These are phyloP conservation scores for Pythium folliculosum DNA, from an alignment of 352 stramenopile species.

Conservation along the genomic window DNA sequence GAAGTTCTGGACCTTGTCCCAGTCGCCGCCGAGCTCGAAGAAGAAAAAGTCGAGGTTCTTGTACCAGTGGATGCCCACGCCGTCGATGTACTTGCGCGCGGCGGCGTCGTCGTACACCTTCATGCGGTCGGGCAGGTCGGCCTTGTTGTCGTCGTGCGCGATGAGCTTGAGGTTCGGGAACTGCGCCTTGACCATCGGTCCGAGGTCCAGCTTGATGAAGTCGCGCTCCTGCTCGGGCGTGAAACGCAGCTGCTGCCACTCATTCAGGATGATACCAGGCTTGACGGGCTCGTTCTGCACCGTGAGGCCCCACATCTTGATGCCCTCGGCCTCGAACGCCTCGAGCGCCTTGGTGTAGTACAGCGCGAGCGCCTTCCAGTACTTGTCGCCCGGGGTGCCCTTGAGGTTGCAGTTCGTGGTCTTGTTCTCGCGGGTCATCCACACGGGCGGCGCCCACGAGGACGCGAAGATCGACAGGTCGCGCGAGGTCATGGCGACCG, in stretches of 20 bases:
- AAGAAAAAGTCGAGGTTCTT: slow-evolving; percentile 54
- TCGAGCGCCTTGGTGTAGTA: slow-evolving; percentile 83
- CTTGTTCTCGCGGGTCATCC: slow-evolving; percentile 83
- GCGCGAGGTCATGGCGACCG: slow-evolving; percentile 34
- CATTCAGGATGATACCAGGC: slow-evolving; percentile 18
- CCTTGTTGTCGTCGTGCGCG: slow-evolving; percentile 89
- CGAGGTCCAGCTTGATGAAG: slow-evolving; percentile 80
- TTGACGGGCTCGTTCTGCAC: slow-evolving; percentile 83
- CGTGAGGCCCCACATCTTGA: slow-evolving; percentile 82
- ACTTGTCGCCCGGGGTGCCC: slow-evolving; percentile 51
- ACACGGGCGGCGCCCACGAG: slow-evolving; percentile 81
- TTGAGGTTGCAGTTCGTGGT: slow-evolving; percentile 60
- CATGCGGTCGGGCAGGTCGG: slow-evolving; percentile 38
- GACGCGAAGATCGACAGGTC: slow-evolving; percentile 76
- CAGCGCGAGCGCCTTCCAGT: slow-evolving; percentile 75
- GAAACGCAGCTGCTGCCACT: slow-evolving; percentile 65
- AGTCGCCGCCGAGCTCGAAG: slow-evolving; percentile 43
- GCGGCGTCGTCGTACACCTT: slow-evolving; percentile 44
- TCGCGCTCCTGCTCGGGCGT: slow-evolving; percentile 43
- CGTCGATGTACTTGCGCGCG: slow-evolving; percentile 70
- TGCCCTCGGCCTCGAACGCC: slow-evolving; percentile 72
- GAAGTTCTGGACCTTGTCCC: slow-evolving; percentile 49
- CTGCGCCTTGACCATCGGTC: slow-evolving; percentile 62
- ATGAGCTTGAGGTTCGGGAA: slow-evolving; percentile 66
- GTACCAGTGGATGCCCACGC: slow-evolving; percentile 90